Evolutionary conservation across 176 grass and related monocot species (phyloP).

Genomic region (Avena atlantica): DNA sequence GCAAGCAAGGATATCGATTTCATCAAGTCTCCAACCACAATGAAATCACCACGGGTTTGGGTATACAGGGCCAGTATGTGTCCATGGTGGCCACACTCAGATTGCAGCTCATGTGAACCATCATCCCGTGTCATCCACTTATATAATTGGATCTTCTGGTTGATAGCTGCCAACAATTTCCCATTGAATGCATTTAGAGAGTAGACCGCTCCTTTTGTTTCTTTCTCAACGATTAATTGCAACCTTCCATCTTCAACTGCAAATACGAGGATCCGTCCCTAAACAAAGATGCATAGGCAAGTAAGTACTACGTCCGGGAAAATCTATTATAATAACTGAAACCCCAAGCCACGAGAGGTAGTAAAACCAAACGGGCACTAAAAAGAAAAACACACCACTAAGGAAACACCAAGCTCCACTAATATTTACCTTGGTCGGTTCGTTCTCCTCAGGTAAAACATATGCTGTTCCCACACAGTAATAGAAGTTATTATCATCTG

Average conservation of each 20-base stretch:
- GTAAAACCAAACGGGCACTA: neutral
- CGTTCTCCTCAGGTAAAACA: slow-evolving; percentile 97
- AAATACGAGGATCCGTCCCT: slow-evolving; percentile 96
- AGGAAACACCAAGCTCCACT: slow-evolving; percentile 5
- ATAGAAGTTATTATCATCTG: slow-evolving; percentile 84
- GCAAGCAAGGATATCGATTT: slow-evolving; percentile 95
- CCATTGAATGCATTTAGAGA: slow-evolving; percentile 93
- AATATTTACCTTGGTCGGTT: slow-evolving; percentile 83
- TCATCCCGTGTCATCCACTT: slow-evolving; percentile 87
- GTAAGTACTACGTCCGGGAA: slow-evolving; percentile 33
- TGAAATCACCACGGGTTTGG: slow-evolving; percentile 96
- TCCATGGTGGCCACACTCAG: slow-evolving; percentile 91
- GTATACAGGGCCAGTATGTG: slow-evolving; percentile 92
- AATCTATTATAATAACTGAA: neutral
- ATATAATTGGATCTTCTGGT: slow-evolving; percentile 96
- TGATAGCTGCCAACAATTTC: slow-evolving; percentile 91
- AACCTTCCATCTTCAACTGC: slow-evolving; percentile 87
- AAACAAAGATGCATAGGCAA: slow-evolving; percentile 22
- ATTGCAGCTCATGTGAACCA: slow-evolving; percentile 80
- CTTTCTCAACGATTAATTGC: slow-evolving; percentile 89
- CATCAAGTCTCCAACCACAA: slow-evolving; percentile 96
- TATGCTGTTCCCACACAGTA: slow-evolving; percentile 95
- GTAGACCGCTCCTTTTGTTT: slow-evolving; percentile 96
- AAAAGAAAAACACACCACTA: neutral
- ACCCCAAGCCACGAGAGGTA: slow-evolving; percentile 15